phyloP scores from a whole-genome alignment of 2,329 filamentous ascomycete species.

The Rachicladosporium sp. region DNA sequence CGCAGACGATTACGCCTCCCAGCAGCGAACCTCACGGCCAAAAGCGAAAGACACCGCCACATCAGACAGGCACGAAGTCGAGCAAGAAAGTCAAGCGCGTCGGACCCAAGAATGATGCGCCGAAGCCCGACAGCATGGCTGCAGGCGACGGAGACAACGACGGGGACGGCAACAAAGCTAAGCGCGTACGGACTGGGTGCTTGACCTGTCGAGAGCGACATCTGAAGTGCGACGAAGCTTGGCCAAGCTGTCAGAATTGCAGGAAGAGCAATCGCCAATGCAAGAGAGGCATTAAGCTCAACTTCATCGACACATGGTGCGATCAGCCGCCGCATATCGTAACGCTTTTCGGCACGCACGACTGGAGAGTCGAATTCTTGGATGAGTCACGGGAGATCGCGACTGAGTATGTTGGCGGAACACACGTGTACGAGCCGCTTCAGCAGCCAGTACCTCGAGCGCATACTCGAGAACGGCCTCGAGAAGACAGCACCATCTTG shows the following conservation, averaged over 20 bases:
- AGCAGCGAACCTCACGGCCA: constrained; percentile 7
- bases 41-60: constrained; percentile 18
- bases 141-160: constrained; percentile 22
- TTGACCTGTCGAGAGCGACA: constrained; percentile 82
- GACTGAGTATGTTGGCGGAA: constrained; percentile 74
- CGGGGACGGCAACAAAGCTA: constrained; percentile 48
- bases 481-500: constrained; percentile 3
- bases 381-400: constrained; percentile 87
- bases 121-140: constrained; percentile 11
- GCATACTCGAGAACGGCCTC: constrained; percentile 18
- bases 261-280: constrained; percentile 76
- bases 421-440: constrained; percentile 52
- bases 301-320: constrained; percentile 78
- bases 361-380: constrained; percentile 65
- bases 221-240: constrained; percentile 76
- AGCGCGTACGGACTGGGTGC: constrained; percentile 78
- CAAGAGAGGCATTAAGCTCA: constrained; percentile 74
- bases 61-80: constrained; percentile 13
- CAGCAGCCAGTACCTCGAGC: constrained; percentile 19
- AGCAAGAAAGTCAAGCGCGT: constrained; percentile 22
- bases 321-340: constrained; percentile 49
- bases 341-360: constrained; percentile 43
- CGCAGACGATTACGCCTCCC: constrained; percentile 7
- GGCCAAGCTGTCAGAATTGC: constrained; percentile 62
- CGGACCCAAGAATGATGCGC: constrained; percentile 14